phyloP scores from a whole-genome alignment of 2,329 filamentous ascomycete species.

The Ophiocordyceps camponoti-floridani region DNA sequence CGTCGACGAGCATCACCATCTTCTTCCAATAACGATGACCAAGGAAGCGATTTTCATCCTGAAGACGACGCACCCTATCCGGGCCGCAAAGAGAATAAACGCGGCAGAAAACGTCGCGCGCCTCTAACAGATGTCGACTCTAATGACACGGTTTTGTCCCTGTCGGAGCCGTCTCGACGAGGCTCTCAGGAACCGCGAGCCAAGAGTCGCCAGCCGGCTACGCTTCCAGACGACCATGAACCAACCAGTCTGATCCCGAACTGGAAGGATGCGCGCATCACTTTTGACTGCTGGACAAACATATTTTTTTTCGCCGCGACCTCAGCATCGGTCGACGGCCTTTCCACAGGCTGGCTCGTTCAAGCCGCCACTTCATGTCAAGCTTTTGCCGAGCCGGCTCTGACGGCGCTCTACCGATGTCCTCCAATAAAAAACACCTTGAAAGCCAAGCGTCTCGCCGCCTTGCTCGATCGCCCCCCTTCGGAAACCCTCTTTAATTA shows the following conservation, averaged over 20 bases:
- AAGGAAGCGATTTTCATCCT: not conserved
- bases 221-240: conserved; percentile 1
- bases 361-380: conserved; percentile 43
- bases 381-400: conserved; percentile 51
- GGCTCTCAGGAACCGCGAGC: not conserved
- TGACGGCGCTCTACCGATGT: conserved; percentile 52
- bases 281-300: conserved; percentile 49
- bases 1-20: not conserved
- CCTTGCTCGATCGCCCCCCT: conserved; percentile 36
- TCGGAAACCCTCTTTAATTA: conserved; percentile 41
- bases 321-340: conserved; percentile 19
- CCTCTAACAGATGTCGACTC: not conserved
- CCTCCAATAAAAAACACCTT: conserved; percentile 39
- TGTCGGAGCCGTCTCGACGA: not conserved
- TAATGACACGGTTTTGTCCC: not conserved
- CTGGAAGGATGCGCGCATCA: conserved; percentile 36
- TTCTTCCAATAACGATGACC: not conserved
- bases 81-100: not conserved
- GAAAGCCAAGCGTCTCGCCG: conserved; percentile 25
- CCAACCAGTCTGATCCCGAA: conserved; percentile 22
- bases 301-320: conserved; percentile 53
- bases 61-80: not conserved
- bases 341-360: conserved; percentile 44
- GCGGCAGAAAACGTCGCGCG: not conserved
- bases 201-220: conserved; percentile 4